Conservation (phyloP, 495 filamentous ascomycete species). For the Aspergillus haitiensis region DNA sequence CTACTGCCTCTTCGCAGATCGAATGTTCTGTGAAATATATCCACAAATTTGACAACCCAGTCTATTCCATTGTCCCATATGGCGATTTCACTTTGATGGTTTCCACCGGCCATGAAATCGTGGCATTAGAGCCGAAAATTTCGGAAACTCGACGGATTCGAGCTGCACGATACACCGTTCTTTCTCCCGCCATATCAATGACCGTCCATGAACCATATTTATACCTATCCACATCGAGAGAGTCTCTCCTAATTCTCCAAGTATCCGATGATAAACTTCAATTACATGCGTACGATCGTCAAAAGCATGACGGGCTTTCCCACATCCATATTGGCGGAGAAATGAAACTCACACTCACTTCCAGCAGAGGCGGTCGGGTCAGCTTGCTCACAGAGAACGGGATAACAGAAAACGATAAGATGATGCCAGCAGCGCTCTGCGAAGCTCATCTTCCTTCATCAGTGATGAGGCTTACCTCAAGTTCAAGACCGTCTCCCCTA, state of each 20-base stretch:
- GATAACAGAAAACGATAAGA: conserved; percentile 27
- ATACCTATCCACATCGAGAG: conserved; percentile 45
- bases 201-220: conserved; percentile 40
- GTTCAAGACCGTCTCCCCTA: conserved; percentile 19
- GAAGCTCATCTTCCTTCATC: conserved; percentile 40
- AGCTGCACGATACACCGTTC: conserved; percentile 33
- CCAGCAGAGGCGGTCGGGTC: conserved; percentile 40
- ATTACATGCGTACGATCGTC: conserved; percentile 35
- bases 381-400: conserved; percentile 30
- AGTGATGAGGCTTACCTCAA: conserved; percentile 30
- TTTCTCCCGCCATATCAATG: conserved; percentile 47
- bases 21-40: conserved; percentile 41
- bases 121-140: conserved; percentile 38
- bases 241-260: conserved; percentile 43
- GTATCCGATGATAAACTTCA: conserved; percentile 33
- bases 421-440: conserved; percentile 28
- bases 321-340: conserved; percentile 38
- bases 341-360: conserved; percentile 31
- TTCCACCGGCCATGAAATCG: conserved; percentile 38
- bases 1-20: conserved; percentile 28
- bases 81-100: conserved; percentile 41
- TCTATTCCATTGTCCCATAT: conserved; percentile 48
- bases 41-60: conserved; percentile 36
- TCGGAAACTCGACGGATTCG: conserved; percentile 34
- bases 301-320: conserved; percentile 40